Base-by-base conservation (phyloP, 305 asterid genomes). In the Fraxinus dipetala region DNA sequence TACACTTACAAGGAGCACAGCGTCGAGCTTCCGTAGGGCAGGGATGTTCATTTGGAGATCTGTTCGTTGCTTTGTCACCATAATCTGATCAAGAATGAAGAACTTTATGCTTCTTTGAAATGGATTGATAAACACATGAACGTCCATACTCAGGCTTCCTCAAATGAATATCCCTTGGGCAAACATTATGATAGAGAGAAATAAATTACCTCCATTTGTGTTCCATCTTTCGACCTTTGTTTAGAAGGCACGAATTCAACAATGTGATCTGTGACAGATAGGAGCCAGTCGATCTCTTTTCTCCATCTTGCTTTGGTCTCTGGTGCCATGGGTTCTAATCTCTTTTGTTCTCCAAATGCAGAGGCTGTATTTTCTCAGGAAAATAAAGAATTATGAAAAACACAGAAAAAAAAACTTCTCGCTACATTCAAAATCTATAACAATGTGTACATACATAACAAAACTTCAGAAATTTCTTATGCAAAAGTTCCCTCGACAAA, bases 11-110 rank as follows among this genome's bases (percentile, higher is more conserved):
- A 91, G 90, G 32, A 92, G 93, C 94, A 92, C 91, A 1, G 84
- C 82, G 5, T 92, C 93, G 3, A 92, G 94, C 89, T 92, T 92
- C 40, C 89, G 85, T 45, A 92, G 75, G 2, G 96, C 94, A 9
- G 96, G 96, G 76, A 90, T 86, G 86, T 92, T 89, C 94, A 90
- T 86, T 77, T 82, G 93, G n/a, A 92, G 96, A 79, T 92, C 96
- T n/a, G 83, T 90, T 63, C 95, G 86, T 78, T 90, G 95, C 87
- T 82, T 90, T 45, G 95, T 91, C 51, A 86, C 91, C 95, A 91
- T 91, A 63, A 91, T 85, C 95, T 91, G 87, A 32, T 26, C 16
- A 43, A 35, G 63, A 40, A 61, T 4, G 20, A 78, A 85, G 13
- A 48, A 59, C 43, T 16, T 30, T 54, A 26, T 1, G 34, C 20